These are phyloP conservation scores for Solanum paucissectum DNA, from an alignment of 257 asterid genomes.

Conservation along the genomic window DNA sequence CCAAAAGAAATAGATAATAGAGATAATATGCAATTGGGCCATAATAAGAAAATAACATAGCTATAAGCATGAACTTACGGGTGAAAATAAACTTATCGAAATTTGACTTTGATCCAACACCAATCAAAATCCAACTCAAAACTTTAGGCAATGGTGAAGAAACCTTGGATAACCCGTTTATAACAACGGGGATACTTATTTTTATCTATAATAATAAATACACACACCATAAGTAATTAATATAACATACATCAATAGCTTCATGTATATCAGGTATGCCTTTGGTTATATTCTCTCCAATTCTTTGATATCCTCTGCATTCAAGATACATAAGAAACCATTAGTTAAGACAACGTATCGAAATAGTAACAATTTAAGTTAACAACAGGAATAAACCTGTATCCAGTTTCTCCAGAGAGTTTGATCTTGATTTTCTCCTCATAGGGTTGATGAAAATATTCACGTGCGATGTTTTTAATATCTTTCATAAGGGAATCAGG, in stretches of 20 bases:
- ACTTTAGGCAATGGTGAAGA: not conserved
- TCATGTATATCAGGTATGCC: slow-evolving; percentile 87
- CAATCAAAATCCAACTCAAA: not conserved
- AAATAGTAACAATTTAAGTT: not conserved
- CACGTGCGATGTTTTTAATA: slow-evolving; percentile 45
- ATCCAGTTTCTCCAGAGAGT: slow-evolving; percentile 65
- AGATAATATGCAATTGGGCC: not conserved
- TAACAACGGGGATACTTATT: not conserved
- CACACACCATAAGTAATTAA: not conserved
- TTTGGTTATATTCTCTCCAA: slow-evolving; percentile 70
- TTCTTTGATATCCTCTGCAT: slow-evolving; percentile 80
- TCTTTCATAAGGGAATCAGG: slow-evolving; percentile 50
- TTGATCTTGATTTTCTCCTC: slow-evolving; percentile 75
- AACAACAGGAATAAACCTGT: slow-evolving; percentile 43
- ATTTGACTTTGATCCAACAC: not conserved
- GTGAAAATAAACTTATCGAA: not conserved
- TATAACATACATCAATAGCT: slow-evolving; percentile 82
- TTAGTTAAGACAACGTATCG: not conserved
- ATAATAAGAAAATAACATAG: not conserved
- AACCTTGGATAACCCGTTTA: not conserved
- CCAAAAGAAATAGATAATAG: not conserved
- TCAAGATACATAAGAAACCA: not conserved
- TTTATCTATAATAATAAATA: not conserved
- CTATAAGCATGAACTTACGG: not conserved
- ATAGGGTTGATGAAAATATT: slow-evolving; percentile 55